Base-by-base conservation (phyloP, 2,329 filamentous ascomycete species). In the Didymella glomerata region DNA sequence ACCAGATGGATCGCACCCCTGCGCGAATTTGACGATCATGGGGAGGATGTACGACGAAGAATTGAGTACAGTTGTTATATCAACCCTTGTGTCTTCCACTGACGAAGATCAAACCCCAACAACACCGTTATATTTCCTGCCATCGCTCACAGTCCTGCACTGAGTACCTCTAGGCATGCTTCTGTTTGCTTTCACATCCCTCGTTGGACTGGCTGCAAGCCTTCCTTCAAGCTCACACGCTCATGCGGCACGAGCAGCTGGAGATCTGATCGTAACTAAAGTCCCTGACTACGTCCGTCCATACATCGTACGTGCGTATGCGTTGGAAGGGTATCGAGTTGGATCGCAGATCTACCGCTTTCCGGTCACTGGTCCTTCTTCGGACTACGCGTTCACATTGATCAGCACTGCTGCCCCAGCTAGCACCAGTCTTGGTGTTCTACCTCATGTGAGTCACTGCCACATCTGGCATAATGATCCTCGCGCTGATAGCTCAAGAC, bases 301-400 rank as follows among this genome's bases (percentile, higher is more conserved):
- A 2, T 79, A 79, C 49, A 66, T 77, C 38, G 68, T 78, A 30
- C 74, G 70, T 42, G 70, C 76, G 52, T 74, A 76, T 54, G 64
- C 72, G 11, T 65, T 70, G 10, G 71, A 72, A 18, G 70, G 76
- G 10, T 71, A 76, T n/a, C 66, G 67, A n/a, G 58, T 80, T 24
- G 75, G 74, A 11, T 63, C 67, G 10, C 78, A 80, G 58, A 54
- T 78, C 50, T 80, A 79, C 64, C 77, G 78, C 7, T 80, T 81
- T 66, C 72, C 76, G 3, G 80, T 82, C 2, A 82, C 80, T 0
- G 79, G 79, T 3, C 75, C 77, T 28, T 81, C 80, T 1, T 82
- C 80, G 1, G 78, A 72, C 54, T 70, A 77, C 64, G 80, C 80
- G 6, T 82, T 82, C 51, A 79, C 78, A 9, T 65, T 82, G 46